A percentile compares a stretch with the other conserved stretches of the same genome.
Evolutionary conservation across 225 moss, liverwort and hornwort genomes (phyloP).

Genomic region (Sphagnum contortum): DNA sequence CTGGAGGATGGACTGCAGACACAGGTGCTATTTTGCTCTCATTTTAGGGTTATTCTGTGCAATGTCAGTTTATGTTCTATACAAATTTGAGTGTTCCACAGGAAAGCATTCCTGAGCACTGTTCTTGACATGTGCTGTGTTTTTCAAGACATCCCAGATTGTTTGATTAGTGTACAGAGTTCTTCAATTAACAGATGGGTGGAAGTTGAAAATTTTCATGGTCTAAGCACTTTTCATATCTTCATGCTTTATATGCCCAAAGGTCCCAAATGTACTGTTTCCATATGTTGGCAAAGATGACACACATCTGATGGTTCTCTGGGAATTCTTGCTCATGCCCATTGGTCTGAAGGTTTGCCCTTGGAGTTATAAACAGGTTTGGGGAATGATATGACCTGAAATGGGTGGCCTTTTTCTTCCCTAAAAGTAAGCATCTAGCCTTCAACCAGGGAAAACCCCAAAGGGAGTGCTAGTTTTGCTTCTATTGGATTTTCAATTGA

Average conservation of each 20-base stretch:
- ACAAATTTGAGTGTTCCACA: too few species aligned
- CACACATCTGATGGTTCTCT: not conserved
- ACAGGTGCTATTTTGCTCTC: conserved; percentile 29
- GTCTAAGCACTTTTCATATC: not conserved
- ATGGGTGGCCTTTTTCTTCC: conserved; percentile 41
- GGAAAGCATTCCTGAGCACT: too few species aligned
- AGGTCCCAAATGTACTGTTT: not conserved
- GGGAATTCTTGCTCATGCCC: not conserved
- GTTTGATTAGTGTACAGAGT: too few species aligned
- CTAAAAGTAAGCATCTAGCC: conserved; percentile 38
- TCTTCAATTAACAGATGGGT: too few species aligned
- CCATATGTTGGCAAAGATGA: not conserved
- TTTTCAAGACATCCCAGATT: too few species aligned
- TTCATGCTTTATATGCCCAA: too few species aligned
- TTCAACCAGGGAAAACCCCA: not conserved
- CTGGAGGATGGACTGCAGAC: conserved; percentile 46
- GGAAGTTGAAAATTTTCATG: not conserved
- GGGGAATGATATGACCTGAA: conserved; percentile 67
- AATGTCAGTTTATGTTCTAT: too few species aligned
- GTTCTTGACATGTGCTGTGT: too few species aligned
- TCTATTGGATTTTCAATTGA: too few species aligned
- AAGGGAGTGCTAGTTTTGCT: not conserved
- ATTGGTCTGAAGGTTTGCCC: too few species aligned
- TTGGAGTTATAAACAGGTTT: conserved; percentile 29
- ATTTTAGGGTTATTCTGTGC: too few species aligned